phyloP scores from a whole-genome alignment of 208 protist genomes.

The Leishmania lainsoni region DNA sequence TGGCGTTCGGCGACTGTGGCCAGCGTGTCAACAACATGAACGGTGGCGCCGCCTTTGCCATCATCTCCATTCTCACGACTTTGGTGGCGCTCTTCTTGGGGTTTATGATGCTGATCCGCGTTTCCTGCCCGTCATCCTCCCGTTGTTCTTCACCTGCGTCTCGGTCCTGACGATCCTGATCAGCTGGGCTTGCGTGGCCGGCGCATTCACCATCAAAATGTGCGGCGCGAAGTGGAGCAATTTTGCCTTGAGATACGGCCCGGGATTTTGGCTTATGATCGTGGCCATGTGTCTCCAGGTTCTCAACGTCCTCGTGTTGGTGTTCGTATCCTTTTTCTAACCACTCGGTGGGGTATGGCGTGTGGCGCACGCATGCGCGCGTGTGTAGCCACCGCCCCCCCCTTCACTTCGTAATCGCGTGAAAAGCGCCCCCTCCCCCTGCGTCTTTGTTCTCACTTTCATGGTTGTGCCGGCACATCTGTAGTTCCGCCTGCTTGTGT shows the following conservation, averaged over 20 bases:
- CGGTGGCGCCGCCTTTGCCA: conserved; percentile 31
- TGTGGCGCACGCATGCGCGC: not conserved
- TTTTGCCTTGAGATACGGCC: conserved; percentile 9
- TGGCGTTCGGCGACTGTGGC: conserved; percentile 17
- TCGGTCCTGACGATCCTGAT: conserved; percentile 21
- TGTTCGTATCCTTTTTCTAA: not conserved
- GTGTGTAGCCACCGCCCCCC: too few relatives aligned
- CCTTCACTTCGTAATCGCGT: too few relatives aligned
- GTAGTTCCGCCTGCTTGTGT: too few relatives aligned
- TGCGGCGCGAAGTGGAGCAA: not conserved
- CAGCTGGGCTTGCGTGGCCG: conserved; percentile 25
- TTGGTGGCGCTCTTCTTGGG: conserved; percentile 30
- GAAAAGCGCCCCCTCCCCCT: too few relatives aligned
- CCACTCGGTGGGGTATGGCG: not conserved
- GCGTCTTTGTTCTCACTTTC: too few relatives aligned
- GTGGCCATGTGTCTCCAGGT: conserved; percentile 26
- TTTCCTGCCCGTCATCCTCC: conserved; percentile 23
- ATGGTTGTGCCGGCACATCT: too few relatives aligned
- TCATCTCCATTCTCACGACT: conserved; percentile 42
- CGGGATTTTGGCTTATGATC: conserved; percentile 37
- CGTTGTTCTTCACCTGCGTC: conserved; percentile 25
- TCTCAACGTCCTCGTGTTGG: conserved; percentile 19
- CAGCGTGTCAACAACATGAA: conserved; percentile 37
- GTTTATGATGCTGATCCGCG: conserved; percentile 30
- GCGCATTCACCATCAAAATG: conserved; percentile 13